phyloP scores from a whole-genome alignment of 495 filamentous ascomycete species.

The Tuber calosporum region DNA sequence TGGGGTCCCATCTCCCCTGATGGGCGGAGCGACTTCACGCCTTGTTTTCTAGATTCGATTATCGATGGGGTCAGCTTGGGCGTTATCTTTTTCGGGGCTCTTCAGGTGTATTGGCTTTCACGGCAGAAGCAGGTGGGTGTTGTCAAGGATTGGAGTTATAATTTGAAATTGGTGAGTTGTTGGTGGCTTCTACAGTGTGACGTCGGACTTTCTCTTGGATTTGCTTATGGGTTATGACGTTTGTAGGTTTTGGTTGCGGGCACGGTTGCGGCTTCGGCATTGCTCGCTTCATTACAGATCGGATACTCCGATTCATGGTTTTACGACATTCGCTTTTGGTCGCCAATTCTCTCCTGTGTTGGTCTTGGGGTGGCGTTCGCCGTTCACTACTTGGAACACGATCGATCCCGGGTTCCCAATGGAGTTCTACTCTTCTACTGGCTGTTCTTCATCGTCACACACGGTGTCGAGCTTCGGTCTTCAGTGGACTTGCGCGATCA shows the following conservation, averaged over 20 bases:
- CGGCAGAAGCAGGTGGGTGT: constrained; percentile 55
- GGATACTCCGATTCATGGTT: constrained; percentile 62
- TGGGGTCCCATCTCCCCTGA: constrained; percentile 86
- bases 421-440: constrained; percentile 95
- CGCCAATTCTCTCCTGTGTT: constrained; percentile 64
- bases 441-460: constrained; percentile 76
- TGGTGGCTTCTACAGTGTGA: not conserved
- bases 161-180: constrained; percentile 69
- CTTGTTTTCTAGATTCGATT: constrained; percentile 88
- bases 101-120: constrained; percentile 65
- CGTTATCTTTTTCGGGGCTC: constrained; percentile 66
- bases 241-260: constrained; percentile 60
- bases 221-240: constrained; percentile 32
- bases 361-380: constrained; percentile 72
- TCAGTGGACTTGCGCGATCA: constrained; percentile 70
- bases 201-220: constrained; percentile 1
- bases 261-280: constrained; percentile 58
- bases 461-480: constrained; percentile 79
- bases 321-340: constrained; percentile 85
- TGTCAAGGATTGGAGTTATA: constrained; percentile 90
- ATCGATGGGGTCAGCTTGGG: constrained; percentile 67
- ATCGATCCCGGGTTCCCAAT: constrained; percentile 78
- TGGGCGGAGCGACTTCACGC: constrained; percentile 78
- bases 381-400: constrained; percentile 92
- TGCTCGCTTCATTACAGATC: constrained; percentile 71